Conservation (phyloP, 345 rosid genomes). For the Acer yangbiense region DNA sequence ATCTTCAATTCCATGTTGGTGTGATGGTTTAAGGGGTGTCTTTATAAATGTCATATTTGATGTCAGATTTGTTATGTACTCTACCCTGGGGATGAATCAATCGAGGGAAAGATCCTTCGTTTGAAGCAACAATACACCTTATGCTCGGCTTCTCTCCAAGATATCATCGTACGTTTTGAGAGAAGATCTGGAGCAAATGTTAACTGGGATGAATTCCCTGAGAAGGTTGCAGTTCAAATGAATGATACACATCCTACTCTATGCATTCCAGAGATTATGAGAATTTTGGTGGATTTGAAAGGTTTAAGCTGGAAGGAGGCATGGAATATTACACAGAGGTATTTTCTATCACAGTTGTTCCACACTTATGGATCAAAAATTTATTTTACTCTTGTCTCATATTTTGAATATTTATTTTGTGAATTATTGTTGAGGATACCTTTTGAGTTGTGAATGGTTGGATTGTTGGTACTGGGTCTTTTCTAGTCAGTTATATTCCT, state of each 20-base stretch:
- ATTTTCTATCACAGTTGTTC: constrained; percentile 12
- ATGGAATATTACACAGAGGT: constrained; percentile 81
- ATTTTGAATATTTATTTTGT: neutral
- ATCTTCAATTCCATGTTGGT: constrained; percentile 11
- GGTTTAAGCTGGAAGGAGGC: constrained; percentile 77
- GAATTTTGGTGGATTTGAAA: constrained; percentile 71
- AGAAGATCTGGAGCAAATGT: constrained; percentile 60
- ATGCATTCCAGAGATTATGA: constrained; percentile 78
- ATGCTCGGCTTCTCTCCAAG: constrained; percentile 86
- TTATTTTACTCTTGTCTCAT: neutral
- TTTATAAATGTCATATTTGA: neutral
- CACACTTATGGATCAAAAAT: neutral
- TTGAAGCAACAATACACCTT: constrained; percentile 84
- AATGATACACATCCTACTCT: constrained; percentile 84
- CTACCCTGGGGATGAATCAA: constrained; percentile 84
- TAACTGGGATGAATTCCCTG: constrained; percentile 76
- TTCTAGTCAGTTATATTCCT: neutral
- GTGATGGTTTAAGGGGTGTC: neutral
- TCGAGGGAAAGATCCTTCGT: constrained; percentile 75
- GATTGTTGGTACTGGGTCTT: neutral
- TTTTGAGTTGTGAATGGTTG: neutral
- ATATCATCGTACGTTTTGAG: constrained; percentile 71
- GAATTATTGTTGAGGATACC: neutral
- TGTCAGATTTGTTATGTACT: constrained; percentile 68
- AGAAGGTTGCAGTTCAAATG: constrained; percentile 85